Evolutionary conservation across 169 alveolate genomes (phyloP).

Genomic region (Plasmodium cynomolgi): DNA sequence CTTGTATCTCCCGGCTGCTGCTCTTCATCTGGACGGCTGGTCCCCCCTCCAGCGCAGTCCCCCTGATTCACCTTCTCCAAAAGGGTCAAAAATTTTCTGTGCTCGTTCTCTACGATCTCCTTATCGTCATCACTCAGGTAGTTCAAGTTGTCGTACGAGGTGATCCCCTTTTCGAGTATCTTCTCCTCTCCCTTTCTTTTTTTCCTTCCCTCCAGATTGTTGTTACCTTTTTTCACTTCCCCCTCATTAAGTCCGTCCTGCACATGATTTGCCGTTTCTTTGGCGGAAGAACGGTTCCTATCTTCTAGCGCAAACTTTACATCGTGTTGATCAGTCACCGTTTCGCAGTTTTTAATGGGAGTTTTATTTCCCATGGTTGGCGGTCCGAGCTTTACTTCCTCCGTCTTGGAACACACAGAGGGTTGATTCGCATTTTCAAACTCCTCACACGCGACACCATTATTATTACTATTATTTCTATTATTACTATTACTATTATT

Average conservation of each 20-base stretch:
- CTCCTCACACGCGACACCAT: neutral
- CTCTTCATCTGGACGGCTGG: neutral
- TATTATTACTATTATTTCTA: neutral
- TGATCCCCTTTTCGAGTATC: neutral
- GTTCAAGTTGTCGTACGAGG: constrained; percentile 13
- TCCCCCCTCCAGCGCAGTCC: neutral
- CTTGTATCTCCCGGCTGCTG: neutral
- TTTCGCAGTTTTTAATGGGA: neutral
- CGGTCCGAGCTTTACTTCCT: neutral
- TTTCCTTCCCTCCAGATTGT: neutral
- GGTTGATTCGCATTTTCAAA: neutral
- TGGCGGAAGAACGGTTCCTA: neutral
- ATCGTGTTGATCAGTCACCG: constrained; percentile 14
- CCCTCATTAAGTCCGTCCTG: neutral
- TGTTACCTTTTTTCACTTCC: constrained; percentile 4
- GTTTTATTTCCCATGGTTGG: neutral
- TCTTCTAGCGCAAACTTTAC: neutral
- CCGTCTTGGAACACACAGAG: neutral
- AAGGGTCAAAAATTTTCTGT: constrained; percentile 21
- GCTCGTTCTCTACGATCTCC: constrained; percentile 50
- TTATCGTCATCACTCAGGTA: constrained; percentile 52
- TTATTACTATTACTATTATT: neutral
- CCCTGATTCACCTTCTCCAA: constrained; percentile 14
- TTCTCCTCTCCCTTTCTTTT: constrained; percentile 6
- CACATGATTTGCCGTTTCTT: neutral